Conservation (phyloP, 2,329 filamentous ascomycete species). For the Fonsecaea multimorphosa region DNA sequence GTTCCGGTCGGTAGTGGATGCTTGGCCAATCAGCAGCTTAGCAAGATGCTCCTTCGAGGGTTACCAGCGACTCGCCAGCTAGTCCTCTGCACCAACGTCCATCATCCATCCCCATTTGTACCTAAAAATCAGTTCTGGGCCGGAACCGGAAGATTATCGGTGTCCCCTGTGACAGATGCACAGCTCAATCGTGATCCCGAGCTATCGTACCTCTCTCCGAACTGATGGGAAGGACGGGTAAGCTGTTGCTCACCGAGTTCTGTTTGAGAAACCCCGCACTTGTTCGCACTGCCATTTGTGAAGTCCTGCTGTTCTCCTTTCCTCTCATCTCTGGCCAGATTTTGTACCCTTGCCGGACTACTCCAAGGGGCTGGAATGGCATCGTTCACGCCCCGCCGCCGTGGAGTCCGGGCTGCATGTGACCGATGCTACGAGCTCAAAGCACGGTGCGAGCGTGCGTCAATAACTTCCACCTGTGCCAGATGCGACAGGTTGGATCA, state of each 20-base stretch:
- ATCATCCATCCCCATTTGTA: too few species aligned
- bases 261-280: neutral
- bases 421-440: conserved; percentile 30
- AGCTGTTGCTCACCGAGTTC: neutral
- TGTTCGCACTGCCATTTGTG: neutral
- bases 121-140: too few species aligned
- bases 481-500: conserved; percentile 24
- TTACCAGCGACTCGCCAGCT: too few species aligned
- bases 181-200: too few species aligned
- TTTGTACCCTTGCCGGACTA: neutral
- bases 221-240: neutral
- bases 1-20: conserved; percentile 17
- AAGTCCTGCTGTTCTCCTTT: conserved; percentile 1
- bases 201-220: conserved; percentile 2
- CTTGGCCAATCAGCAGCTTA: conserved; percentile 7
- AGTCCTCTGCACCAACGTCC: too few species aligned
- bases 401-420: conserved; percentile 20
- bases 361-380: conserved; percentile 10
- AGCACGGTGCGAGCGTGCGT: conserved; percentile 24
- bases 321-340: neutral
- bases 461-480: conserved; percentile 13
- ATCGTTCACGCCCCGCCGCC: conserved; percentile 7
- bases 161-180: too few species aligned
- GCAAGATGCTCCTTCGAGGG: neutral
- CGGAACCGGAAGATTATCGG: too few species aligned